A percentile compares a stretch with the other conserved stretches of the same genome.
Conservation (phyloP, 2,329 filamentous ascomycete species). For the Verticillium klebahnii region DNA sequence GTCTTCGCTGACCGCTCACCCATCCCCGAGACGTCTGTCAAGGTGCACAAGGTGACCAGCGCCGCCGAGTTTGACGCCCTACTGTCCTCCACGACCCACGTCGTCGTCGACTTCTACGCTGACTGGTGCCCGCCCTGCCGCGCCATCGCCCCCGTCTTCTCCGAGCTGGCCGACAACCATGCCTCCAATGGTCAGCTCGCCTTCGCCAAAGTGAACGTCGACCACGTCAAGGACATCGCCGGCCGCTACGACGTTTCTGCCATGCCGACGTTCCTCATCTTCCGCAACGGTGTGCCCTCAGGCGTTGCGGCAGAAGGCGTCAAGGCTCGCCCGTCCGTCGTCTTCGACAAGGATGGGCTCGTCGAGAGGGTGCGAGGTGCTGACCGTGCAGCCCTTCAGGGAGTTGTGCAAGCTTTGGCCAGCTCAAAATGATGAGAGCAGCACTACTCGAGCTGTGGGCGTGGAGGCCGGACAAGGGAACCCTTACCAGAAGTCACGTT, state of each 20-base stretch:
- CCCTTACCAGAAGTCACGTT: no score
- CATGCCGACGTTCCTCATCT: slow-evolving; percentile 58
- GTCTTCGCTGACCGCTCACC: slow-evolving; percentile 22
- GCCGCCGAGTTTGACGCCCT: slow-evolving; percentile 20
- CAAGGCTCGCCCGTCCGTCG: slow-evolving; percentile 15
- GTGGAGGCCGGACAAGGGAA: background rate
- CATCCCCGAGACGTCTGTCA: slow-evolving; percentile 33
- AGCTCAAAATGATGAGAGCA: background rate
- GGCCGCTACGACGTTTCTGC: slow-evolving; percentile 44
- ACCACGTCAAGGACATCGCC: slow-evolving; percentile 46
- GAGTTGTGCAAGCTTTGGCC: slow-evolving; percentile 20
- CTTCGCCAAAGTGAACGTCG: slow-evolving; percentile 58
- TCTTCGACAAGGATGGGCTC: slow-evolving; percentile 17
- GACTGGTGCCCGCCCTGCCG: slow-evolving; percentile 49
- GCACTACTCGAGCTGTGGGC: background rate
- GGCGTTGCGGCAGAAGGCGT: slow-evolving; percentile 18
- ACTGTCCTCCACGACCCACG: background rate
- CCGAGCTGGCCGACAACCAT: slow-evolving; percentile 33
- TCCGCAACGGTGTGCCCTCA: slow-evolving; percentile 42
- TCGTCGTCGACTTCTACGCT: slow-evolving; percentile 41
- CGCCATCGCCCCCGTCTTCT: slow-evolving; percentile 39
- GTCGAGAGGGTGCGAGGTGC: slow-evolving; percentile 25
- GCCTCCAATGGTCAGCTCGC: slow-evolving; percentile 33
- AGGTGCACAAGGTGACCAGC: slow-evolving; percentile 27
- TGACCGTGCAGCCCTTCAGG: slow-evolving; percentile 20